Evolutionary conservation across 1,284 basidiomycete species (phyloP), one percentile per base, ranked within the genome.

Genomic region (Sporisorium exsertum): DNA sequence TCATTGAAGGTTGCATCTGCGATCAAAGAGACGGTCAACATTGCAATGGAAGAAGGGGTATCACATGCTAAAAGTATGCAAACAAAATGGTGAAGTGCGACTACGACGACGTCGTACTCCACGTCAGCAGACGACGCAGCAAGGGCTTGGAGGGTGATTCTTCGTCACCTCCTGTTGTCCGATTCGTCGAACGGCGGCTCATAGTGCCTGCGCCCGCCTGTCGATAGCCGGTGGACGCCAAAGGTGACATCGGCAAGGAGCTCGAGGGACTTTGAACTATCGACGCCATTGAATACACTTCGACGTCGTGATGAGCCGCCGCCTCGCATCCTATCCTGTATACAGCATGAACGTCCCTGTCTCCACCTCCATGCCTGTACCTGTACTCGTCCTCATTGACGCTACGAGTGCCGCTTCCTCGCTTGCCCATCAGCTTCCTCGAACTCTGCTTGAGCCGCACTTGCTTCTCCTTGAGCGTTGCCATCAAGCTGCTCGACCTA

Each of bases 401-500:
- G 26, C 49, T 53, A 8, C 50, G 49, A 2, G n/a, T 18, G 3
- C 37, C 62, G 32, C 46, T 59, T 3, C 27, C 59, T 2, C 69
- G 63, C 57, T 47, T 62, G 10, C 59, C 50, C 63, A 66, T 72
- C 54, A 72, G 46, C 59, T 56, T 72, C 32, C 18, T 58, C 35
- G 69, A 66, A 42, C 69, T 52, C 35, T 66, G 47, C 60, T 53
- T 72, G 33, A 66, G 52, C 5, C 69, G 69, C 47, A 66, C 69
- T 18, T 72, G 69, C 57, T 66, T 66, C 43, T 72, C 63, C 59
- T 66, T 72, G 40, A 72, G 52, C 27, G 69, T 72, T 42, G 69
- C 69, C 64, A 72, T 66, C 64, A 72, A 51, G 60, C 64, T 72
- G 47, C 33, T 37, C 20, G 56, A 47, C 53, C 37, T 65, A 35